Conservation (phyloP, 768 basidiomycete genomes). For the Boletus subparvulus region DNA sequence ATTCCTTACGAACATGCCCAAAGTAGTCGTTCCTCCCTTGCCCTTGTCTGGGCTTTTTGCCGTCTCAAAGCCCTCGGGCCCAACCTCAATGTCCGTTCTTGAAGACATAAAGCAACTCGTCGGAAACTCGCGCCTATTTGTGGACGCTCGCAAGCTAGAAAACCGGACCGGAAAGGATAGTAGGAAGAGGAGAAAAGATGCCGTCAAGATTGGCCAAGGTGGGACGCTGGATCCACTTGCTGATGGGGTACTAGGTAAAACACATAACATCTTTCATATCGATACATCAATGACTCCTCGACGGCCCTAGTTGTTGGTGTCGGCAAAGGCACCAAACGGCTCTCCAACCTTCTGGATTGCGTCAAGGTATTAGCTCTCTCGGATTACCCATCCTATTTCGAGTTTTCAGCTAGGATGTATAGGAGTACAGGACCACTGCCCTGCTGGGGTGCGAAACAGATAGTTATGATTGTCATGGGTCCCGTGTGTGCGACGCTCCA, state of each 20-base stretch:
- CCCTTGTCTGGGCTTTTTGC: slow-evolving; percentile 86
- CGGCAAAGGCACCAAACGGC: slow-evolving; percentile 85
- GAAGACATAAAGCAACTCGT: slow-evolving; percentile 84
- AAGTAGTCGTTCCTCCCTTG: slow-evolving; percentile 47
- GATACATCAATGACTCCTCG: slow-evolving; percentile 3
- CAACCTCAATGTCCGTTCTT: slow-evolving; percentile 88
- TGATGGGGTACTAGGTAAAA: slow-evolving; percentile 86
- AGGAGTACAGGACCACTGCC: slow-evolving; percentile 93
- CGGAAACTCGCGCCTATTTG: slow-evolving; percentile 73
- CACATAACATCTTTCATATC: background rate
- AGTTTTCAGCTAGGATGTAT: slow-evolving; percentile 16
- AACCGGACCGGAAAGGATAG: slow-evolving; percentile 49
- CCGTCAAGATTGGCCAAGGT: slow-evolving; percentile 86
- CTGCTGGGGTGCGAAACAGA: slow-evolving; percentile 94
- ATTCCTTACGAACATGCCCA: slow-evolving; percentile 57
- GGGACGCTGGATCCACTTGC: slow-evolving; percentile 97
- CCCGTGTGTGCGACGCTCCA: slow-evolving; percentile 69
- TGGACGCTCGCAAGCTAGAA: slow-evolving; percentile 55
- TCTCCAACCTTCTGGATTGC: slow-evolving; percentile 81
- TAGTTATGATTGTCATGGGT: slow-evolving; percentile 89
- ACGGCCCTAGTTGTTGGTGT: slow-evolving; percentile 73
- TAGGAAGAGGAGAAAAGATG: slow-evolving; percentile 38
- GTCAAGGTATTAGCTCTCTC: slow-evolving; percentile 62
- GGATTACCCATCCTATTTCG: background rate
- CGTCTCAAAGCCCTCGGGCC: slow-evolving; percentile 87